These are phyloP conservation scores for Aegilops speltoides DNA, from an alignment of 176 grass and related monocot species.

Conservation along the genomic window DNA sequence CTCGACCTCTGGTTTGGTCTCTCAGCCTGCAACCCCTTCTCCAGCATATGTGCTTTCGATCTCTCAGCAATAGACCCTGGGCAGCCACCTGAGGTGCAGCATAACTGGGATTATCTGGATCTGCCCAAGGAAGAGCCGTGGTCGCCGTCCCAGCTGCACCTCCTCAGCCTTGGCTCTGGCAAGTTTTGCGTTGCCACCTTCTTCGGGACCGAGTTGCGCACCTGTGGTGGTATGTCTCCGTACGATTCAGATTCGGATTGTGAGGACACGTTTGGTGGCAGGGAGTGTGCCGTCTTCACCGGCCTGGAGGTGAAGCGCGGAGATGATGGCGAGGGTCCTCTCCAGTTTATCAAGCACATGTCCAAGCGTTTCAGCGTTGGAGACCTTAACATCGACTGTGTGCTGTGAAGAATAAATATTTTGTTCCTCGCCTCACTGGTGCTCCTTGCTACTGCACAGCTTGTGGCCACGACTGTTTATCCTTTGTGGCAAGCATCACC, in stretches of 20 bases:
- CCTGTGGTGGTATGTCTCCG: no score
- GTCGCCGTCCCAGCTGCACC: not conserved
- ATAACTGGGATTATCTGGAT: not conserved
- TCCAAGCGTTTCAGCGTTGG: not conserved
- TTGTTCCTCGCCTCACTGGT: no score
- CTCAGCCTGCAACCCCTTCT: not conserved
- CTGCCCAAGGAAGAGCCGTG: not conserved
- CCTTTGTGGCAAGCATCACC: no score
- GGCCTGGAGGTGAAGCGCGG: not conserved
- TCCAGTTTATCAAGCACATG: not conserved
- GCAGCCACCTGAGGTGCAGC: not conserved
- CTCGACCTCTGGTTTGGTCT: not conserved
- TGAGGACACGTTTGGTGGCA: no score
- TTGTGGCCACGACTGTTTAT: no score
- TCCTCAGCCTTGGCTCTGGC: not conserved
- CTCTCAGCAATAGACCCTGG: not conserved
- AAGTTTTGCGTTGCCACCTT: not conserved
- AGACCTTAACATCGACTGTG: not conserved
- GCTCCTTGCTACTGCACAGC: no score
- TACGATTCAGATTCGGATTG: no score
- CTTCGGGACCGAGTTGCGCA: not conserved
- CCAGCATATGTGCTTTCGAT: not conserved
- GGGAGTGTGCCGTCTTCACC: not conserved
- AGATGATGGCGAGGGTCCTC: not conserved
- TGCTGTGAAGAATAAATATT: not conserved